Base-by-base conservation (phyloP, 805 yeast genomes). In the Candida adriatica region DNA sequence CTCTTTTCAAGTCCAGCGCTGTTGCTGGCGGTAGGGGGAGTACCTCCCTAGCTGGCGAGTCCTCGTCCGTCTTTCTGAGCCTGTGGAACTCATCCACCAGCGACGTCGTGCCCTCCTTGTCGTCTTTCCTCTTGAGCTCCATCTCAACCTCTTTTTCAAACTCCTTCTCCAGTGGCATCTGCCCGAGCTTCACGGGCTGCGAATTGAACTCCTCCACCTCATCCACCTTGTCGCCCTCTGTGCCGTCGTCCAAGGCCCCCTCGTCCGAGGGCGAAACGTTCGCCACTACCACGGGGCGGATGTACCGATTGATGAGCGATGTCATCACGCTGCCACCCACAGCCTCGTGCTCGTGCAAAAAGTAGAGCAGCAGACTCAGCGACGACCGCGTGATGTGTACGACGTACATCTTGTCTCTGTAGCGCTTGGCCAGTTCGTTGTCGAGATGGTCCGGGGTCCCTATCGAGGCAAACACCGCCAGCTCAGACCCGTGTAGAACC, bases 321-420 rank as follows among this genome's bases (percentile, higher is more conserved):
- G 92, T 84, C 33, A 90, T 66, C 23, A 90, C 72, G 2, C 88
- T 80, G 2, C 97, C 97, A 26, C 97, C 97, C 33, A 79, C 78
- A 8, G 81, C 80, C 56, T 87, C 96, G 53, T 87, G 85, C 51
- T 90, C 96, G 53, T 86, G 94, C 33, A 92, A 59, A 46, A 87
- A 90, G 53, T 85, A 84, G 33, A 92, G 64, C 42, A 92, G 68
- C 45, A 90, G 61, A 53, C 87, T 92, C 50, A 90, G 68, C 5
- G 94, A 75, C 1, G 96, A 87, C 41, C 83, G 78, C 10, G 95
- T 80, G 27, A 90, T 75, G 26, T 73, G 70, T 7, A 90, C 66
- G 33, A 73, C 67, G 58, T 86, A 92, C 51, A 82, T 81, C 61
- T 81, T 75, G 22, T 68, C 62, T 41, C 81, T 64, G 59, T 79